These are phyloP conservation scores for Ramaria sp. DNA, from an alignment of 768 basidiomycete genomes.

Conservation along the genomic window DNA sequence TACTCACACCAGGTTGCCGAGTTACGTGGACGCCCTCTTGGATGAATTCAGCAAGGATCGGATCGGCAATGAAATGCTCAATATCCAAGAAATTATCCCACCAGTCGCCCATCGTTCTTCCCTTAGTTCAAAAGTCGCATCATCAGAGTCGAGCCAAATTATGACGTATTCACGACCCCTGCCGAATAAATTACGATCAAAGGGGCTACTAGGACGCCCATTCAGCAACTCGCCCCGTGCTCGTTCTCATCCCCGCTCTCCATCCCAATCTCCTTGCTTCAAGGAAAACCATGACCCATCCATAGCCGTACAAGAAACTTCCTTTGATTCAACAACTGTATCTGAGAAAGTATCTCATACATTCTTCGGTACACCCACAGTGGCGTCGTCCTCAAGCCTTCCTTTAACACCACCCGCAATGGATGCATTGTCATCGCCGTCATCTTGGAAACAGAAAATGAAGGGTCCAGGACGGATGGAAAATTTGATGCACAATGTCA, in stretches of 20 bases:
- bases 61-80: neutral
- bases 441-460: neutral
- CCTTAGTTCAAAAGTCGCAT: neutral
- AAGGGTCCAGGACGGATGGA: neutral
- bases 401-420: neutral
- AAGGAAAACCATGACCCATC: conserved; percentile 1
- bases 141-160: neutral
- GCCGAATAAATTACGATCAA: neutral
- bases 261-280: neutral
- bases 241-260: neutral
- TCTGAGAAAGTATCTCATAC: neutral
- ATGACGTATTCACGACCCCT: neutral
- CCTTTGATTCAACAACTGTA: neutral
- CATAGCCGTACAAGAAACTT: neutral
- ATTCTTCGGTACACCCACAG: neutral
- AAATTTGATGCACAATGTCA: neutral
- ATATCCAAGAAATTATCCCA: neutral
- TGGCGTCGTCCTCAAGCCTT: neutral
- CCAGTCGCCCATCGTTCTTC: neutral
- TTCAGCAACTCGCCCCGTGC: neutral
- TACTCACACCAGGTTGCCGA: neutral
- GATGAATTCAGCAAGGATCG: neutral
- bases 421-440: neutral
- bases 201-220: neutral
- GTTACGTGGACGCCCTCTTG: conserved; percentile 4